Percentiles rank a stretch among this genome's conserved stretches.
These are phyloP conservation scores for Cymbopogon flexuosus DNA, from an alignment of 202 grass and related monocot species.

Conservation along the genomic window DNA sequence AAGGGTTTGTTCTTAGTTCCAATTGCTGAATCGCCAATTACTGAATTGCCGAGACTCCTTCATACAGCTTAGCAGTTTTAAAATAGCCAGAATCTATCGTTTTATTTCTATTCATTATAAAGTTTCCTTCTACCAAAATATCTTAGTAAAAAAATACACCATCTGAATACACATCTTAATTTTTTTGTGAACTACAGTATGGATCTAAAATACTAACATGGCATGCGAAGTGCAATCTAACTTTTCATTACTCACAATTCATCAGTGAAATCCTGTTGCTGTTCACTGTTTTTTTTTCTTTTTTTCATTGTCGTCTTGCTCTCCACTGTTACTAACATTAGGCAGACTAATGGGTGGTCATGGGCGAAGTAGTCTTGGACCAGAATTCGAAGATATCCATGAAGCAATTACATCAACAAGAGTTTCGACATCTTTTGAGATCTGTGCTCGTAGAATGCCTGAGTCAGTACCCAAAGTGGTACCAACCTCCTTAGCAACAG, in stretches of 20 bases:
- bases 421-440: conserved; percentile 62
- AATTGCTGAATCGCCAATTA: background rate
- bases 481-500: conserved; percentile 75
- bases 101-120: background rate
- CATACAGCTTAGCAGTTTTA: background rate
- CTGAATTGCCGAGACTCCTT: background rate
- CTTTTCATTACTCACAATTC: background rate
- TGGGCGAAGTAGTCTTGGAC: conserved; percentile 59
- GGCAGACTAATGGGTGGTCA: conserved; percentile 23
- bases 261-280: conserved; percentile 2
- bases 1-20: background rate
- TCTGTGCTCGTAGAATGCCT: conserved; percentile 53
- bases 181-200: background rate
- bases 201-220: conserved; percentile 13
- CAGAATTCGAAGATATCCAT: conserved; percentile 81
- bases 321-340: conserved; percentile 18
- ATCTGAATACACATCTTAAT: background rate
- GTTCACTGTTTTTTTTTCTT: too few relatives aligned
- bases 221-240: background rate
- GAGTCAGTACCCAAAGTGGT: conserved; percentile 63
- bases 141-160: background rate
- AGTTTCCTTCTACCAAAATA: background rate
- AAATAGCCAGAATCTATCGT: background rate
- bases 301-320: too few relatives aligned
- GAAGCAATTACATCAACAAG: conserved; percentile 69